Evolutionary conservation across 768 basidiomycete species (phyloP).

Genomic region (Chalciporus sphaerocephalus): DNA sequence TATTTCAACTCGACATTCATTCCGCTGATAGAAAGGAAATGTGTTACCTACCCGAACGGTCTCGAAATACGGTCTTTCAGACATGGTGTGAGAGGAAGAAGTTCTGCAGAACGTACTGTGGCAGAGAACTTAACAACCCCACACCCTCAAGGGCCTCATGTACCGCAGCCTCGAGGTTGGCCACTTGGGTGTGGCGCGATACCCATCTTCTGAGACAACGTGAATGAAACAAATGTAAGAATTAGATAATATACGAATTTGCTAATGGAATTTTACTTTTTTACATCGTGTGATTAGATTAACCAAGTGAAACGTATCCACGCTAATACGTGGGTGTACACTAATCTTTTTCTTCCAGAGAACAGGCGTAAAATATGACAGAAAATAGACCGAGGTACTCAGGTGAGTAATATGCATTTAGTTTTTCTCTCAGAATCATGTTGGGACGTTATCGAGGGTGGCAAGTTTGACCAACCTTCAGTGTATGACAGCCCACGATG

Average conservation of each 20-base stretch:
- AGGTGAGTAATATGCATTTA: neutral
- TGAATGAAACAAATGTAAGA: conserved; percentile 19
- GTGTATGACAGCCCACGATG: too few relatives aligned
- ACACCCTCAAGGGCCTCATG: conserved; percentile 18
- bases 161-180: conserved; percentile 29
- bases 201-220: conserved; percentile 19
- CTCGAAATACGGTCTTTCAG: conserved; percentile 56
- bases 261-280: neutral
- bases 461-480: neutral
- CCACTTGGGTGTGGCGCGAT: conserved; percentile 20
- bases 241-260: conserved; percentile 30
- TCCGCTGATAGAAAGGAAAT: neutral
- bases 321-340: neutral
- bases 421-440: neutral
- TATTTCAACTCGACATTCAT: conserved; percentile 3
- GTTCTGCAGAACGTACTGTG: neutral
- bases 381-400: neutral
- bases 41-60: conserved; percentile 52
- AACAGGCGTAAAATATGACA: neutral
- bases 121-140: conserved; percentile 9
- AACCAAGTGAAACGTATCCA: conserved; percentile 5
- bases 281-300: conserved; percentile 12
- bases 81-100: conserved; percentile 20
- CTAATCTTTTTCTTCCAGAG: neutral
- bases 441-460: neutral